A percentile compares a stretch with the other conserved stretches of the same genome.
phyloP scores from a whole-genome alignment of 2,329 filamentous ascomycete species.

The Penicillium nordicum region DNA sequence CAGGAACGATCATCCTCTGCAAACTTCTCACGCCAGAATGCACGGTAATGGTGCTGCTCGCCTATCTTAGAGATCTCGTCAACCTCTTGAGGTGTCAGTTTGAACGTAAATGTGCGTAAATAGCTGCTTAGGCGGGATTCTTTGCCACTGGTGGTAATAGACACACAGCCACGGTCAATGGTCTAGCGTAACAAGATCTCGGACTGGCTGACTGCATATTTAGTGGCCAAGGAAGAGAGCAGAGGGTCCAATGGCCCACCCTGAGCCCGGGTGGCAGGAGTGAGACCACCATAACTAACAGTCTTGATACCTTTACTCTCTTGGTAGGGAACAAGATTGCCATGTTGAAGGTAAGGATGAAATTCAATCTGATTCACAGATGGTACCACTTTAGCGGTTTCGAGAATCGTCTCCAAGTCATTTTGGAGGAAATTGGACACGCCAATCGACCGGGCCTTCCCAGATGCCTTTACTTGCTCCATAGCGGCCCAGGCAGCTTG shows the following conservation, averaged over 20 bases:
- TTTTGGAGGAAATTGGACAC: slow-evolving; percentile 59
- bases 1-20: slow-evolving; percentile 42
- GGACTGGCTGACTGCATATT: slow-evolving; percentile 57
- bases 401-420: slow-evolving; percentile 53
- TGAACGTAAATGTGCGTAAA: slow-evolving; percentile 54
- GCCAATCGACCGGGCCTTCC: slow-evolving; percentile 59
- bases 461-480: slow-evolving; percentile 56
- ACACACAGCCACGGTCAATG: slow-evolving; percentile 58
- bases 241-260: slow-evolving; percentile 55
- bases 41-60: slow-evolving; percentile 49
- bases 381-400: slow-evolving; percentile 43
- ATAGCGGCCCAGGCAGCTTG: slow-evolving; percentile 59
- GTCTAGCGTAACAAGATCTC: slow-evolving; percentile 60
- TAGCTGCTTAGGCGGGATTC: slow-evolving; percentile 59
- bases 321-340: slow-evolving; percentile 40
- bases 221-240: slow-evolving; percentile 53
- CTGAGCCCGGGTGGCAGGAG: slow-evolving; percentile 53
- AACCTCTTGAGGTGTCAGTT: slow-evolving; percentile 57
- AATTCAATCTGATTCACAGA: slow-evolving; percentile 37
- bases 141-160: slow-evolving; percentile 60
- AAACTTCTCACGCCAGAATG: slow-evolving; percentile 52
- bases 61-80: slow-evolving; percentile 51
- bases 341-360: slow-evolving; percentile 49
- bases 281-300: slow-evolving; percentile 43
- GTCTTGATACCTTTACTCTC: slow-evolving; percentile 42